A percentile compares a stretch with the other conserved stretches of the same genome.
Conservation (phyloP, 2,329 filamentous ascomycete species). For the Hymenoscyphus fructigenus region DNA sequence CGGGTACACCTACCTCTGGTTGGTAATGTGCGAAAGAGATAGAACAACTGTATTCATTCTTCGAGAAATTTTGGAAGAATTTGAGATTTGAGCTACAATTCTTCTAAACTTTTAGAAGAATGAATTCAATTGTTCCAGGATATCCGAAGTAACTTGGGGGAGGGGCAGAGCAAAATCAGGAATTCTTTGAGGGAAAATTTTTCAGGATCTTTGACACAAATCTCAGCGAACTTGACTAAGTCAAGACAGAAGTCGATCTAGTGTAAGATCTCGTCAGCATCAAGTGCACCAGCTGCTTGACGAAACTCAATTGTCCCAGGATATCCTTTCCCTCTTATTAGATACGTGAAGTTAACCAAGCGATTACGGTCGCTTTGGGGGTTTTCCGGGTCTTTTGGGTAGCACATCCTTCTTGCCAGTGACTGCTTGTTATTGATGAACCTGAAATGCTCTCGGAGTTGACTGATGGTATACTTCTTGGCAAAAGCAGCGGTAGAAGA, state of each 20-base stretch:
- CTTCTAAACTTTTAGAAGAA: neutral
- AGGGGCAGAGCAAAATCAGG: no score
- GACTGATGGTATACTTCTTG: neutral
- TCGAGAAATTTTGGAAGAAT: no score
- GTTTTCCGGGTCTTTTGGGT: slow-evolving; percentile 3
- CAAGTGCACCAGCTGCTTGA: slow-evolving; percentile 26
- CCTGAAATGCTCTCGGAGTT: slow-evolving; percentile 7
- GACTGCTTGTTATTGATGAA: slow-evolving; percentile 1
- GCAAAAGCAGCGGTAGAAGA: slow-evolving; percentile 6
- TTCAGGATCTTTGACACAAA: slow-evolving; percentile 17
- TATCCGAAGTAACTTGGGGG: no score
- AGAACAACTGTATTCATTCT: no score
- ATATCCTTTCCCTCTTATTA: slow-evolving; percentile 2
- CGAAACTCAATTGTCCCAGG: slow-evolving; percentile 30
- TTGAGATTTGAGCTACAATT: neutral
- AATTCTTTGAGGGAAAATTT: slow-evolving; percentile 16
- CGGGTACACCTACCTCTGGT: no score
- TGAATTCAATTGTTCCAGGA: no score
- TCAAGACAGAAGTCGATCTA: slow-evolving; percentile 31
- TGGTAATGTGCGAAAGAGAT: no score
- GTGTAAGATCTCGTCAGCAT: slow-evolving; percentile 18
- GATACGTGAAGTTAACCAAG: slow-evolving; percentile 24
- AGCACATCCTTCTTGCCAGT: slow-evolving; percentile 18
- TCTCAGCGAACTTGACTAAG: slow-evolving; percentile 25
- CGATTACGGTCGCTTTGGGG: slow-evolving; percentile 17